Conservation (phyloP, 768 basidiomycete species). For the Mycena haematopus region DNA sequence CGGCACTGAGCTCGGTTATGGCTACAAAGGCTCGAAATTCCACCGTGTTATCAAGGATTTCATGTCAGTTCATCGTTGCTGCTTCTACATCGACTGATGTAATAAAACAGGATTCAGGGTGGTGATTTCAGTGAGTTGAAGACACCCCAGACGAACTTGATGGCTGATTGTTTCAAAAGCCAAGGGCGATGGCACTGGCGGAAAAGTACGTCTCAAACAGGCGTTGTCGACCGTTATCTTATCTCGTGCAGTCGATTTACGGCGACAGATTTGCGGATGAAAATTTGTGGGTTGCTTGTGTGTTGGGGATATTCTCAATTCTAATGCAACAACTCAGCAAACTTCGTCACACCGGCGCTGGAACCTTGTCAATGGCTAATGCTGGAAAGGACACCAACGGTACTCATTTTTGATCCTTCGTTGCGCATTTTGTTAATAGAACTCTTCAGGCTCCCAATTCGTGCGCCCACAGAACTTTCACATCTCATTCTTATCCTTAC, state of each 20-base stretch:
- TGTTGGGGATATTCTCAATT: not conserved
- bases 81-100: not conserved
- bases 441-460: slow-evolving; percentile 78
- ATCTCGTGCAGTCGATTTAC: slow-evolving; percentile 74
- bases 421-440: not conserved
- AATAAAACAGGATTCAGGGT: slow-evolving; percentile 83
- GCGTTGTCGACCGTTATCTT: not conserved
- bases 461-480: slow-evolving; percentile 47
- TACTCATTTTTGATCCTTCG: slow-evolving; percentile 37
- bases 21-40: slow-evolving; percentile 96
- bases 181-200: slow-evolving; percentile 87
- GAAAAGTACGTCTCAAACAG: slow-evolving; percentile 61
- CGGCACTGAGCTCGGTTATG: slow-evolving; percentile 79
- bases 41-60: slow-evolving; percentile 96
- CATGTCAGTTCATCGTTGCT: slow-evolving; percentile 59
- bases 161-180: slow-evolving; percentile 46
- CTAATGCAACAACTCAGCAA: slow-evolving; percentile 61
- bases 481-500: slow-evolving; percentile 10
- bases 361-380: slow-evolving; percentile 94
- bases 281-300: slow-evolving; percentile 75
- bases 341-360: slow-evolving; percentile 90
- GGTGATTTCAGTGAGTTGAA: slow-evolving; percentile 92
- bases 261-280: slow-evolving; percentile 92
- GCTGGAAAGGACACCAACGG: slow-evolving; percentile 93
- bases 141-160: not conserved